Base-by-base conservation (phyloP, 2,329 filamentous ascomycete species). In the Catunica adiposa region DNA sequence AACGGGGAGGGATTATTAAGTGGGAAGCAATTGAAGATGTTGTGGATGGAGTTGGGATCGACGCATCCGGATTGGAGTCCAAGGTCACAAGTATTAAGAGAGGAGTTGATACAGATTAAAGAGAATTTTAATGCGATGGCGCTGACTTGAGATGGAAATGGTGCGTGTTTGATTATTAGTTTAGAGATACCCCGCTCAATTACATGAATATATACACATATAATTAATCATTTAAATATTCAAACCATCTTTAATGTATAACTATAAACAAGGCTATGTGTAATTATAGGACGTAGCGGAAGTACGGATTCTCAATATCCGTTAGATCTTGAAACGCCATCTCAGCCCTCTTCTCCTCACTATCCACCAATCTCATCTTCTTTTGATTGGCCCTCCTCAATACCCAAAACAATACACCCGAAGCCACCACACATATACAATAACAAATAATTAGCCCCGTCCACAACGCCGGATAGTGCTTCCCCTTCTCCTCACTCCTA, bases 381-480 rank as follows among this genome's bases (percentile, higher is more conserved):
- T 67, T 69, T 61, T 64, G 71, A 60, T 86, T 86, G 57, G 82
- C 84, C 3, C 67, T 66, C 56, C 68, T 67, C 9, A 87, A 69
- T 2, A 86, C 70, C 11, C 76, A 58, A 63, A 82, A 86, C 11
- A 88, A 64, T 0, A 69, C 64, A 0, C 67, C 63, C 0, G 82
- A 74, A 0, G 80, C 70, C 0, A 72, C 61, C 25, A 88, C 83
- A 3, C 80, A 82, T 59, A 88, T 81, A 53, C 77, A 77, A 62
- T 86, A 87, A 61, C 72, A 77, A 56, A 77, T 72, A 14, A 87
- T 85, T 58, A 89, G 64, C 0, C 83, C 83, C 0, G 76, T 69
- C 84, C 83, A 88, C 7, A 88, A 63, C 61, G 79, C 77, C 0
- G 84, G 84, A 62, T 88, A 88, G 66, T 88, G 84, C 51, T 74